Percentiles rank a stretch among this genome's conserved stretches.
These are phyloP conservation scores for Litsea cubeba DNA, from an alignment of 164 flowering plant genomes.

Conservation along the genomic window DNA sequence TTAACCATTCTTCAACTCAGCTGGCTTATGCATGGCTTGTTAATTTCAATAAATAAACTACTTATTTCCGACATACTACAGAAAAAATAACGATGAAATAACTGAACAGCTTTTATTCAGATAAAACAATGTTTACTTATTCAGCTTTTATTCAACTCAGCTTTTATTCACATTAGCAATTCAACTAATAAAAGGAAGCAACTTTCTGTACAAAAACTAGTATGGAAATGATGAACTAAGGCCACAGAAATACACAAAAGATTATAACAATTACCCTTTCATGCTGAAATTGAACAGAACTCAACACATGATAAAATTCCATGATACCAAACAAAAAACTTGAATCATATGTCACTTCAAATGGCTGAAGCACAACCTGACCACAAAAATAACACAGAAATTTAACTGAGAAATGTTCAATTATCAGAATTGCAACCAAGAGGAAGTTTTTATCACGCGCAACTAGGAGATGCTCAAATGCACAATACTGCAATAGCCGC, in stretches of 20 bases:
- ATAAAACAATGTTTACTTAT: too few relatives aligned
- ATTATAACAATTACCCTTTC: constrained; percentile 45
- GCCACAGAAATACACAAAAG: too few relatives aligned
- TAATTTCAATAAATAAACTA: too few relatives aligned
- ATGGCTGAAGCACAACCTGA: constrained; percentile 60
- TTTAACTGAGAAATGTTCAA: background rate
- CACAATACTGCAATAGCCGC: too few relatives aligned
- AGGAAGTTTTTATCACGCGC: background rate
- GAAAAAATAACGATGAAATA: too few relatives aligned
- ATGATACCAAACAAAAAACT: constrained; percentile 34
- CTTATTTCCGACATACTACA: too few relatives aligned
- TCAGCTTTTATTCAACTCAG: too few relatives aligned
- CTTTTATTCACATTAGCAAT: too few relatives aligned
- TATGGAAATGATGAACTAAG: background rate
- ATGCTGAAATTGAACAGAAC: constrained; percentile 46
- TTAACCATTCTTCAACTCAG: too few relatives aligned
- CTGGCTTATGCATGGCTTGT: too few relatives aligned
- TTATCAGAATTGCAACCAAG: background rate
- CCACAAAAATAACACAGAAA: constrained; percentile 2
- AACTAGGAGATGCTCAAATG: too few relatives aligned
- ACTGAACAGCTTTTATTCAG: too few relatives aligned
- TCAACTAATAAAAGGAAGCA: background rate
- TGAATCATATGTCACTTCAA: constrained; percentile 48
- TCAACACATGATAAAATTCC: constrained; percentile 39
- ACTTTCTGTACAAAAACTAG: background rate